Conservation (phyloP, 495 filamentous ascomycete genomes). For the Penicillium manginii region DNA sequence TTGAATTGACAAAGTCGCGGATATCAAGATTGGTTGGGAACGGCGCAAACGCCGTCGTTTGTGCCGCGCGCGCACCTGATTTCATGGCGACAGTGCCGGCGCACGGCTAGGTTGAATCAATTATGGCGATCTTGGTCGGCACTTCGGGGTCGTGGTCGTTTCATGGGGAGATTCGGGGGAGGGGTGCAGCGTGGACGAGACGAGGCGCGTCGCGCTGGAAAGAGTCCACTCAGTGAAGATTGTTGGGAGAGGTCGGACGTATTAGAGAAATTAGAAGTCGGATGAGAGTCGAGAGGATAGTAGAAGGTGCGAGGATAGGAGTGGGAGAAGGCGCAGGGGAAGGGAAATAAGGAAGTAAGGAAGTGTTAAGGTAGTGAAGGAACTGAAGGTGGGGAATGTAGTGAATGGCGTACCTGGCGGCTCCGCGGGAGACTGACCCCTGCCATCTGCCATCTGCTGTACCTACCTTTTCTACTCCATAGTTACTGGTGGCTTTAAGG, state of each 20-base stretch:
- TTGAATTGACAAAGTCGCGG: constrained; percentile 68
- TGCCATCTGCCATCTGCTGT: too few species aligned
- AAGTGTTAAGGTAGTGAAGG: background rate
- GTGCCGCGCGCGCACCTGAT: constrained; percentile 46
- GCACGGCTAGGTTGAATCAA: background rate
- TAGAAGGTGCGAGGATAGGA: too few species aligned
- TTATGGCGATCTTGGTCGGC: background rate
- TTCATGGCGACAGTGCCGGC: constrained; percentile 10
- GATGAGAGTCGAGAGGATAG: background rate
- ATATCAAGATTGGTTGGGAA: constrained; percentile 84
- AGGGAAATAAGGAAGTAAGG: background rate
- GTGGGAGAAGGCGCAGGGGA: too few species aligned
- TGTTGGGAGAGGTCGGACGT: background rate
- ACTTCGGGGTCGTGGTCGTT: background rate
- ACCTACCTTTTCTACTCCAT: too few species aligned
- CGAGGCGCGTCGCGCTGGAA: background rate
- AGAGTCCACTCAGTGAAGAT: background rate
- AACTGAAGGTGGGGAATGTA: background rate
- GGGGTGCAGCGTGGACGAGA: background rate
- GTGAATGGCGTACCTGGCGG: background rate
- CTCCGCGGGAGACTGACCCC: too few species aligned
- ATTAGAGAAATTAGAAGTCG: background rate
- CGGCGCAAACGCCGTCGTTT: constrained; percentile 82
- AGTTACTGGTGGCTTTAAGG: too few species aligned
- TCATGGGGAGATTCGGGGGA: background rate